Evolutionary conservation across 2,329 filamentous ascomycete species (phyloP), one percentile per base, ranked within the genome.

Genomic region (Clonostachys sp.): DNA sequence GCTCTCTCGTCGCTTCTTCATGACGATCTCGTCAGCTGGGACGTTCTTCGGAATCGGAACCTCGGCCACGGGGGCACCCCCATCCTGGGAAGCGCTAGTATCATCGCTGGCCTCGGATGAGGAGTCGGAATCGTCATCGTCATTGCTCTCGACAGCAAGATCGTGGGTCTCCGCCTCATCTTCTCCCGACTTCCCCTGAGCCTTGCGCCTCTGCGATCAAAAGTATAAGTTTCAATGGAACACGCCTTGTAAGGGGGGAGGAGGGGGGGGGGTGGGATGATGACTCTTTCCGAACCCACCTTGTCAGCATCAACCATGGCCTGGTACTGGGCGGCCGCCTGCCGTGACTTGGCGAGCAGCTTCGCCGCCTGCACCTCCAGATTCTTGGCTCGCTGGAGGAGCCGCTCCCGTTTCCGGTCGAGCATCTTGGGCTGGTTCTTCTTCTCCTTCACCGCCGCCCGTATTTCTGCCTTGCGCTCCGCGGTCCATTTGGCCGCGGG

Each of bases 311-410:
- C 42, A 14, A 53, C 48, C 5, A 44, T 44, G 34, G 50, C 49
- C 45, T 61, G 55, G 36, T 65, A 62, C 40, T 61, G 52, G 10
- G 54, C 54, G 30, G 56, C 55, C 20, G 56, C 54, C 48, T 62
- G 65, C 50, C 69, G 64, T 0, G 73, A 66, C 48, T 74, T 64
- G 1, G 55, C 57, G 53, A 71, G 54, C 34, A 78, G 50, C 58
- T 68, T 67, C 18, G 59, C 52, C 3, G 65, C 70, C 56, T 73
- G 60, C 4, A 55, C 56, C 55, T 73, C 66, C 35, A 73, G 61
- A 55, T 67, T 67, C 24, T 70, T 62, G 34, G 67, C 66, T 30
- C 67, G 66, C n/a, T 51, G 50, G 20, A 68, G 61, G 44, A 73
- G 53, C 17, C 64, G 65, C 44, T 60, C 55, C 38, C 62, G 65